Base-by-base conservation (phyloP, 2,329 filamentous ascomycete species). In the Alternaria tenuissima region DNA sequence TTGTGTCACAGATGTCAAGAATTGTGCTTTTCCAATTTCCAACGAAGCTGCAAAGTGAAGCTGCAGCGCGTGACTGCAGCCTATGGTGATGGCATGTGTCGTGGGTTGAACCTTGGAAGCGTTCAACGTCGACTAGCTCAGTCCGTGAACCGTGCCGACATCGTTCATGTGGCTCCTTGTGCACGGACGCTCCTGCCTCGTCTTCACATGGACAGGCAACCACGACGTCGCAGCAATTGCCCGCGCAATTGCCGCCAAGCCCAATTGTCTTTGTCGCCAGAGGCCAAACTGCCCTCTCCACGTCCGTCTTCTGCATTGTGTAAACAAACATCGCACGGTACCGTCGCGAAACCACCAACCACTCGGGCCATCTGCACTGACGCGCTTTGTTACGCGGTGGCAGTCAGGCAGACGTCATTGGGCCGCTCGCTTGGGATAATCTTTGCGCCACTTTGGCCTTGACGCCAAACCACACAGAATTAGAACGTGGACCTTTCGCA, bases 401-500 rank as follows among this genome's bases (percentile, higher is more conserved):
- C 38, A 38, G 61, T 59, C 55, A 54, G 57, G 59, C 62, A 64
- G 66, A 72, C 69, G 69, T 72, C 69, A 72, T 72, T 68, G 66
- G 66, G 61, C 55, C 61, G 59, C 53, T 70, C 66, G 66, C 66
- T 66, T 68, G 61, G 55, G 61, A 64, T 56, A 60, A 62, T 66
- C 65, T 66, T 61, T 66, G 65, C 67, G 68, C 67, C 61, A 58
- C 64, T 51, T 47, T 64, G 46, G 64, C 59, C 34, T 59, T 57
- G 62, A 65, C 66, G 61, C 64, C 62, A 61, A 63, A 66, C 65
- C 69, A 71, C 68, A 69, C 66, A 69, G 52, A 61, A 57, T 55
- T 59, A 56, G 70, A 76, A 75, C 74, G 73, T 76, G 74, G 64
- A 65, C 67, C 62, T 63, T 41, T 61, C 51, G 59, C 66, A 51